Conservation (phyloP, 345 rosid genomes). For the Pistacia vera region DNA sequence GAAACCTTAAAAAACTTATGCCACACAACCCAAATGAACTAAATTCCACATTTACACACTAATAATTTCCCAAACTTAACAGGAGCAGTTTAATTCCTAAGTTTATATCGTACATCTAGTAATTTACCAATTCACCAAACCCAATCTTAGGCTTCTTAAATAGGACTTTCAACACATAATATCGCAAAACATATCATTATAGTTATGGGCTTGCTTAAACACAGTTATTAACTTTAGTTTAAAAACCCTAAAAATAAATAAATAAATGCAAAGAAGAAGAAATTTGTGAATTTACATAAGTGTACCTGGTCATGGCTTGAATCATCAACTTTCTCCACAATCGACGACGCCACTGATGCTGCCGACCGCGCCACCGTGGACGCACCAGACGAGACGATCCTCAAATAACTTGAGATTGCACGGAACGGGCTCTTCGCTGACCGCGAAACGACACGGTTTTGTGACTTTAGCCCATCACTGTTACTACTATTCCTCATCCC, state of each 20-base stretch:
- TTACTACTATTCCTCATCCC: conserved; percentile 64
- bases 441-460: conserved; percentile 46
- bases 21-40: not conserved
- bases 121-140: no score
- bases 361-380: conserved; percentile 91
- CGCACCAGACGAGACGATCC: conserved; percentile 87
- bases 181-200: not conserved
- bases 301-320: conserved; percentile 71
- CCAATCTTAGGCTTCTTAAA: not conserved
- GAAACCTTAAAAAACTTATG: not conserved
- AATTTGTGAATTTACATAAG: not conserved
- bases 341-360: conserved; percentile 72
- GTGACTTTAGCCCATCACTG: conserved; percentile 48
- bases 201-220: not conserved
- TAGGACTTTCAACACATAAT: not conserved
- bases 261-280: not conserved
- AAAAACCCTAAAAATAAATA: not conserved
- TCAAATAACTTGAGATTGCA: conserved; percentile 70
- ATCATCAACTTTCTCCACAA: conserved; percentile 67
- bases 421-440: conserved; percentile 80
- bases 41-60: not conserved
- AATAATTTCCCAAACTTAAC: not conserved
- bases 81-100: not conserved
- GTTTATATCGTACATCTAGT: no score
- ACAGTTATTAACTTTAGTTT: not conserved